Evolutionary conservation across 352 stramenopile species (phyloP), one percentile per base, ranked within the genome.

Genomic region (Globisporangium megalacanthum): DNA sequence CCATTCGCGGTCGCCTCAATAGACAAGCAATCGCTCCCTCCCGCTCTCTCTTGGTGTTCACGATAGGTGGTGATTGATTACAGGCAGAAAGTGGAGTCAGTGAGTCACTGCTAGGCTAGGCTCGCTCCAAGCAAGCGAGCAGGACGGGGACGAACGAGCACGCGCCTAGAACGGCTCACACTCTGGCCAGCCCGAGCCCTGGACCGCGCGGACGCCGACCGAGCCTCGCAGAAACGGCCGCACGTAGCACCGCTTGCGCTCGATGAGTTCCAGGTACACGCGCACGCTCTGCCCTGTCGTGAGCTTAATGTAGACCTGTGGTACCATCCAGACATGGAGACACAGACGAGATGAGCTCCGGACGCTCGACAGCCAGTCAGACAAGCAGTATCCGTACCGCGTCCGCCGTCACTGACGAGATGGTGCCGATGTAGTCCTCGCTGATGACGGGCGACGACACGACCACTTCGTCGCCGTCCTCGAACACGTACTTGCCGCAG

Each of bases 391-490:
- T 13, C 52, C 67, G 51, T 61, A 86, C 75, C n/a, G 79, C 81
- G 54, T 89, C 72, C 58, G 84, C 67, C 4, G 74, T 80, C 33
- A 94, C 74, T 20, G 83, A 89, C 55, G 72, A 80, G 59, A 94
- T 88, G 20, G 69, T 83, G 54, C 83, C 83, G n/a, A 83, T 77
- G 65, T 88, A 94, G 39, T 89, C 67, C 60, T 89, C 74, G 31
- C 84, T 66, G 39, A 88, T 65, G 15, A 90, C 59, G 1, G 79
- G 73, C 48, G 82, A 81, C 8, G 70, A 79, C 51, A 92, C 58
- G 9, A 84, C 70, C 31, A 92, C 79, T 56, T 94, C 83, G 48
- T 94, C 83, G 41, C 83, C 83, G 44, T 94, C 81, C 58, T 92
- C 79, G 58, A 90, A 88, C 8, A 90, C 64, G 56, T 88, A 83